These are phyloP conservation scores for Rutstroemia sp. DNA, from an alignment of 2,329 filamentous ascomycete species.

Conservation along the genomic window DNA sequence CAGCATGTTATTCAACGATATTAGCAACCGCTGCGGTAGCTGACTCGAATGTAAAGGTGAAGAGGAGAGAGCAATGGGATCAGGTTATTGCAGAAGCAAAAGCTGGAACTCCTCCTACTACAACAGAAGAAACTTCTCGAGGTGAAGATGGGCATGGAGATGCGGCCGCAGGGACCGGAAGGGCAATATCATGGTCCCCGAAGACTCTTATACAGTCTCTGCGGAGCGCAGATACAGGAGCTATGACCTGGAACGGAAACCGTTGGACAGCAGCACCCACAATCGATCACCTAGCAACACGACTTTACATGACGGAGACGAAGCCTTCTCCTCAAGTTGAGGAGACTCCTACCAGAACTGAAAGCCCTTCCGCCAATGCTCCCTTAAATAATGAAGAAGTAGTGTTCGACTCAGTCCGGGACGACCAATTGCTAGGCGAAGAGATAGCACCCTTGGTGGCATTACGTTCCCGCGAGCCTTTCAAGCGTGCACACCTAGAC, in stretches of 20 bases:
- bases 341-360: neutral
- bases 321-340: neutral
- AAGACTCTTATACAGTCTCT: neutral
- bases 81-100: conserved; percentile 47
- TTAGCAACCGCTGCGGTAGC: conserved; percentile 57
- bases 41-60: conserved; percentile 53
- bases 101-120: conserved; percentile 14
- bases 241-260: conserved; percentile 2
- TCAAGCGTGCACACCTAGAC: conserved; percentile 16
- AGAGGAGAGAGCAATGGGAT: conserved; percentile 53
- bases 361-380: neutral
- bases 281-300: neutral
- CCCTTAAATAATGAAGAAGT: neutral
- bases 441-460: neutral
- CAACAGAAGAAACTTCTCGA: conserved; percentile 8
- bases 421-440: conserved; percentile 1
- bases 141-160: neutral
- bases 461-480: conserved; percentile 17
- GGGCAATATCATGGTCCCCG: neutral
- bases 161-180: neutral
- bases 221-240: neutral
- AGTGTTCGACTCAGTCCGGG: neutral
- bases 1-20: conserved; percentile 60
- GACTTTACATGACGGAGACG: neutral
- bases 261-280: neutral